Percentiles rank a stretch among this genome's conserved stretches.
Evolutionary conservation across 2,329 filamentous ascomycete species (phyloP).

Genomic region (Microcyclospora pomicola): DNA sequence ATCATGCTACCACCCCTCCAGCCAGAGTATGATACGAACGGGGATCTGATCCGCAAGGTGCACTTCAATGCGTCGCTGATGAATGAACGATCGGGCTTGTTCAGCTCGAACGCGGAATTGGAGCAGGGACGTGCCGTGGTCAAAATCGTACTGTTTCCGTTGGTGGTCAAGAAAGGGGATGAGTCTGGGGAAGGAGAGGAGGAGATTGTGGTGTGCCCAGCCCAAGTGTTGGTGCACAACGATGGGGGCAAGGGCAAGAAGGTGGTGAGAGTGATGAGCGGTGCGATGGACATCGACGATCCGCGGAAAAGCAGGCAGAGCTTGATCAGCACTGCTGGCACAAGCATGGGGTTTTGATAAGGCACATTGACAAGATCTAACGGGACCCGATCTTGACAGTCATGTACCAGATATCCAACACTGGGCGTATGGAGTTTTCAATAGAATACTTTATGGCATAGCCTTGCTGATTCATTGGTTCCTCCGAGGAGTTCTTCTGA

Average conservation of each 20-base stretch:
- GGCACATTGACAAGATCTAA: background rate
- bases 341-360: slow-evolving; percentile 11
- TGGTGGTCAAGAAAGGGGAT: slow-evolving; percentile 92
- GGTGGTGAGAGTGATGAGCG: slow-evolving; percentile 36
- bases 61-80: slow-evolving; percentile 87
- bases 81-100: slow-evolving; percentile 74
- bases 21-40: slow-evolving; percentile 87
- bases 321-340: slow-evolving; percentile 16
- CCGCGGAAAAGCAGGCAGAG: slow-evolving; percentile 18
- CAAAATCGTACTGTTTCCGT: slow-evolving; percentile 83
- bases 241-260: slow-evolving; percentile 29
- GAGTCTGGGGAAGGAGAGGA: slow-evolving; percentile 78
- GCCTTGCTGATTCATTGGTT: too few relatives aligned
- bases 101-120: slow-evolving; percentile 61
- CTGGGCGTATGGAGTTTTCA: too few relatives aligned
- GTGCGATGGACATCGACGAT: slow-evolving; percentile 34
- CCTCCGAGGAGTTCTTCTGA: too few relatives aligned
- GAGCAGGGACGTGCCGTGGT: slow-evolving; percentile 66
- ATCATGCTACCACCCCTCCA: slow-evolving; percentile 95
- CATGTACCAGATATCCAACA: too few relatives aligned
- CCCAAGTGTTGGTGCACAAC: slow-evolving; percentile 65
- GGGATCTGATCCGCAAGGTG: slow-evolving; percentile 76
- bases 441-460: too few relatives aligned
- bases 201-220: slow-evolving; percentile 88
- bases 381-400: too few relatives aligned